Percentiles rank a stretch among this genome's conserved stretches.
These are phyloP conservation scores for Pichia sp. DNA, from an alignment of 1,139 yeast species.

Conservation along the genomic window DNA sequence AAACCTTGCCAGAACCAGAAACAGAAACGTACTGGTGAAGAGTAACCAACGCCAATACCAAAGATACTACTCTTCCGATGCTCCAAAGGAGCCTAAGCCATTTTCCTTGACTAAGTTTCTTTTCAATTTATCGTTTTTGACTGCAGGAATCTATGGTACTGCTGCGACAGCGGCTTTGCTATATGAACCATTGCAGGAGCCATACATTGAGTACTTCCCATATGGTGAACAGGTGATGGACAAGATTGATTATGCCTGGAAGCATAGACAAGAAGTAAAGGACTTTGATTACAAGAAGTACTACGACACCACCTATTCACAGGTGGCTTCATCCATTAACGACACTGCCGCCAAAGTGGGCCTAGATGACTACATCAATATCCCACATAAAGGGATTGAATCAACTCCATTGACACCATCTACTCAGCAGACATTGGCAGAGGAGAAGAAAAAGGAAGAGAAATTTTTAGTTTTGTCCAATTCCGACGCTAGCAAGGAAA, in stretches of 20 bases:
- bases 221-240: slow-evolving; percentile 51
- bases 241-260: slow-evolving; percentile 40
- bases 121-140: slow-evolving; percentile 34
- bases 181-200: slow-evolving; percentile 42
- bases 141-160: slow-evolving; percentile 39
- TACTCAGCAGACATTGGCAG: not conserved
- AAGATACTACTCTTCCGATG: slow-evolving; percentile 5
- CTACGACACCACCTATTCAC: slow-evolving; percentile 11
- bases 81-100: slow-evolving; percentile 16
- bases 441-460: slow-evolving; percentile 8
- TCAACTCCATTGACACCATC: slow-evolving; percentile 21
- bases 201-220: slow-evolving; percentile 59
- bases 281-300: slow-evolving; percentile 26
- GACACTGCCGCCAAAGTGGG: slow-evolving; percentile 37
- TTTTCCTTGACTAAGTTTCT: slow-evolving; percentile 29
- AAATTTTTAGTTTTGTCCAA: slow-evolving; percentile 17
- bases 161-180: slow-evolving; percentile 43
- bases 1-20: slow-evolving; percentile 11
- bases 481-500: slow-evolving; percentile 15
- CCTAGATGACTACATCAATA: slow-evolving; percentile 38
- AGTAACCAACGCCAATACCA: slow-evolving; percentile 13
- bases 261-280: slow-evolving; percentile 35
- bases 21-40: slow-evolving; percentile 13
- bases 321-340: slow-evolving; percentile 26
- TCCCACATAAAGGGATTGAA: slow-evolving; percentile 41